Evolutionary conservation across 164 flowering plant species (phyloP).

Genomic region (Buxus sempervirens): DNA sequence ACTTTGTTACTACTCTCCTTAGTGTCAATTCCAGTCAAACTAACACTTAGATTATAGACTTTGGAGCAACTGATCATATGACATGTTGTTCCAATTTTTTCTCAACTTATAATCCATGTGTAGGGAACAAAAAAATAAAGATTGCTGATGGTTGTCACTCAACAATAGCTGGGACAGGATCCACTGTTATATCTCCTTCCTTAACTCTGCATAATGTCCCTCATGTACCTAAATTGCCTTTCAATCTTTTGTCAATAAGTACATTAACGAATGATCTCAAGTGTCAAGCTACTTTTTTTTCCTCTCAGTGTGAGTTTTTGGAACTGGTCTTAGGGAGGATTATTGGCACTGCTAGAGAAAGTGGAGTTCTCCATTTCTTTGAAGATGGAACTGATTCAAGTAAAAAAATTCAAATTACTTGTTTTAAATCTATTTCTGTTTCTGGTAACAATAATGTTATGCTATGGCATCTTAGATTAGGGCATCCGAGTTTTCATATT

Average conservation of each 20-base stretch:
- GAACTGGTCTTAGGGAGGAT: slow-evolving; percentile 15
- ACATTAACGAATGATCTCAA: neutral
- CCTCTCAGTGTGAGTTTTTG: slow-evolving; percentile 4
- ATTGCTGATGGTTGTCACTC: slow-evolving; percentile 1
- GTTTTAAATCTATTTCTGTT: neutral
- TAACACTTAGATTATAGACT: neutral
- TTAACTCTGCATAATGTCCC: neutral
- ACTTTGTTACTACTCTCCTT: neutral
- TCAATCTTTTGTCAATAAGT: neutral
- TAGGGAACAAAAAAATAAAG: slow-evolving; percentile 3
- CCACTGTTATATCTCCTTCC: neutral
- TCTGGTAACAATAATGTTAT: neutral
- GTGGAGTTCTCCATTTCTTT: too few relatives aligned
- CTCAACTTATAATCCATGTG: slow-evolving; percentile 1
- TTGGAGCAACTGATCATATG: slow-evolving; percentile 5
- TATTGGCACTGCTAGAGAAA: slow-evolving; percentile 14
- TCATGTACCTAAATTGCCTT: too few relatives aligned
- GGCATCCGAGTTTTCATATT: slow-evolving; percentile 13
- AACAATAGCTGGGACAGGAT: neutral
- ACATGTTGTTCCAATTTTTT: neutral
- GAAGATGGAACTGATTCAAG: too few relatives aligned
- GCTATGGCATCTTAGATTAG: slow-evolving; percentile 10
- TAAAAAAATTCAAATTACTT: too few relatives aligned
- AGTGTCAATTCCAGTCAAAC: too few relatives aligned
- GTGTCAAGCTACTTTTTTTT: neutral